Base-by-base conservation (phyloP, 2,329 filamentous ascomycete species). In the Fusarium transvaalense region DNA sequence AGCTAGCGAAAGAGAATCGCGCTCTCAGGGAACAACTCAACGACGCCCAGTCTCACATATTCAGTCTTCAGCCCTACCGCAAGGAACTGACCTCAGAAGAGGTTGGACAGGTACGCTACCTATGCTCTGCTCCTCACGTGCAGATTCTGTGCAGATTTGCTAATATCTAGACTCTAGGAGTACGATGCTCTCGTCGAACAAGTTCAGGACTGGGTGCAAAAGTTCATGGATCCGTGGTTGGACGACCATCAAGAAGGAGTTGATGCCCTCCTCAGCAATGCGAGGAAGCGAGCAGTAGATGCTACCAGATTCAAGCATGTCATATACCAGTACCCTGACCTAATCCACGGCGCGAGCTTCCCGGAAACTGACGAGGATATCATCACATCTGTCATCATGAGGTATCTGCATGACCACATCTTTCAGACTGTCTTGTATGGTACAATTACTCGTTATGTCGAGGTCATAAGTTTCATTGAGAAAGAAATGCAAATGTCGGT, bases 321-420 rank as follows among this genome's bases (percentile, higher is more conserved):
- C 9, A 43, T 81, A 7, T 71, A 74, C 13, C 66, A 69, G 23
- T 69, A 78, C 31, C 71, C 72, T 0, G 80, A 81, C 46, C 65
- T 82, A 1, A 53, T 76, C 3, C 71, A 77, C 35, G 79, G 71
- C 6, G 71, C 64, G 34, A 57, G 64, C 39, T 79, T 75, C 39
- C 77, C 79, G 1, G 78, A 80, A 41, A 80, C 78, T 4, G 79
- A 81, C 41, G 75, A 80, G 12, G 79, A 81, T 21, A 71, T 82
- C 10, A 42, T 80, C 19, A 71, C 75, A 19, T 76, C 77, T 17
- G 62, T 80, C 13, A 74, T 80, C 23, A 69, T 80, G 74, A 74
- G 80, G 37, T 79, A 71, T 34, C 65, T 81, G 21, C 68, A 78
- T 23, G 77, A 78, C 38, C 72, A 76, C 25, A 76, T 81, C 42